phyloP scores from a whole-genome alignment of 129 eudicot species.

The Solidago caesia region DNA sequence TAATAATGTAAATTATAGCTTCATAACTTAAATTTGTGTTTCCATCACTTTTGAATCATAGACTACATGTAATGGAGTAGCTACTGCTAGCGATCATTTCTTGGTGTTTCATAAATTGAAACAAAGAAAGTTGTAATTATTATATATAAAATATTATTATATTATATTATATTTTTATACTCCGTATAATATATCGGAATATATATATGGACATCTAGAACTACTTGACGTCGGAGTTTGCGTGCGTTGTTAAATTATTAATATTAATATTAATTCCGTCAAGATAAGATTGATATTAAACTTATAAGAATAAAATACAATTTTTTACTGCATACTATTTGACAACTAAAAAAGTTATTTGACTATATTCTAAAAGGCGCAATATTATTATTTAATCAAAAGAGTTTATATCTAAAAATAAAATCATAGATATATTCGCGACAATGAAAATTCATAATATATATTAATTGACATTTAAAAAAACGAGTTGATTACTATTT shows the following conservation, averaged over 20 bases:
- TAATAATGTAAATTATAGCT: background rate
- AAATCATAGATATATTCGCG: no score
- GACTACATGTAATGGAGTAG: conserved; percentile 17
- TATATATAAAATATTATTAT: no score
- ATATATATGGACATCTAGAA: conserved; percentile 22
- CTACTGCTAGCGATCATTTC: background rate
- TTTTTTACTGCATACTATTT: background rate
- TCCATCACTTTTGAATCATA: background rate
- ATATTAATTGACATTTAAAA: background rate
- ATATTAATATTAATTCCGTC: background rate
- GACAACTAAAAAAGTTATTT: background rate
- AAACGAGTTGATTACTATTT: background rate
- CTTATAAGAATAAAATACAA: background rate
- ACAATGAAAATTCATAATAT: no score
- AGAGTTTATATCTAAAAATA: no score
- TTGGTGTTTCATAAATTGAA: conserved; percentile 22
- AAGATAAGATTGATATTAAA: conserved; percentile 20
- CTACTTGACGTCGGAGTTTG: conserved; percentile 31
- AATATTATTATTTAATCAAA: no score
- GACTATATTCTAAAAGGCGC: background rate
- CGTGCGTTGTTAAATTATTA: conserved; percentile 17
- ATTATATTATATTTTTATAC: background rate
- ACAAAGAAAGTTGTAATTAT: background rate
- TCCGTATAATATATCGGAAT: conserved; percentile 3
- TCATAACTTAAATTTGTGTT: background rate